Conservation (phyloP, 306 rosid genomes). For the Quercus engelmannii region DNA sequence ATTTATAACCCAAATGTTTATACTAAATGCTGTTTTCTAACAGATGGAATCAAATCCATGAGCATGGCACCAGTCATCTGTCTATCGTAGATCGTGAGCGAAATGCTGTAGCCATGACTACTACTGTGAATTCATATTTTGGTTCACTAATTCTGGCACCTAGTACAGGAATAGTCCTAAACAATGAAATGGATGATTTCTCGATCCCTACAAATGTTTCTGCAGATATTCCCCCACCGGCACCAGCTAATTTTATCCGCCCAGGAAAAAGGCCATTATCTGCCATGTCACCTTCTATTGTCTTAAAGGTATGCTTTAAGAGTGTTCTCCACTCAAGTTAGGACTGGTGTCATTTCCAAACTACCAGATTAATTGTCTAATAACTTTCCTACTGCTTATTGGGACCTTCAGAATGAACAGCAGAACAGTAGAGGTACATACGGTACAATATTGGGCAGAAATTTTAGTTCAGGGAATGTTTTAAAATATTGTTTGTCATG, state of each 20-base stretch:
- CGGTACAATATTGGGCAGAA: neutral
- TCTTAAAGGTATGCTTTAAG: too few relatives aligned
- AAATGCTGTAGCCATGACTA: constrained; percentile 82
- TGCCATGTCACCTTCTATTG: too few relatives aligned
- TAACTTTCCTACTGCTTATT: neutral
- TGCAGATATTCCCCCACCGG: constrained; percentile 50
- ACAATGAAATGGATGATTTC: constrained; percentile 93
- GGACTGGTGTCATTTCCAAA: too few relatives aligned
- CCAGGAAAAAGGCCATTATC: constrained; percentile 29
- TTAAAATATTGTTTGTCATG: neutral
- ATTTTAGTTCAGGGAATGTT: neutral
- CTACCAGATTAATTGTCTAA: too few relatives aligned
- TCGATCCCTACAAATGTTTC: constrained; percentile 58
- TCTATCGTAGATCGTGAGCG: constrained; percentile 47
- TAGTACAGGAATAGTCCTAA: constrained; percentile 75
- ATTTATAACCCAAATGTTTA: neutral
- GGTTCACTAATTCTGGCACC: constrained; percentile 65
- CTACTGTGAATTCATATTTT: constrained; percentile 61
- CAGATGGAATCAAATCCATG: constrained; percentile 76
- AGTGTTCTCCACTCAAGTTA: too few relatives aligned
- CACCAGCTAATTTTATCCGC: constrained; percentile 64
- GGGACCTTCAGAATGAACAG: neutral
- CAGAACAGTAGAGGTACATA: neutral
- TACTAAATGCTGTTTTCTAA: constrained; percentile 1
- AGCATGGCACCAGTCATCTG: constrained; percentile 85